These are phyloP conservation scores for Moricandia moricandioides DNA, from an alignment of 345 rosid species.

Conservation along the genomic window DNA sequence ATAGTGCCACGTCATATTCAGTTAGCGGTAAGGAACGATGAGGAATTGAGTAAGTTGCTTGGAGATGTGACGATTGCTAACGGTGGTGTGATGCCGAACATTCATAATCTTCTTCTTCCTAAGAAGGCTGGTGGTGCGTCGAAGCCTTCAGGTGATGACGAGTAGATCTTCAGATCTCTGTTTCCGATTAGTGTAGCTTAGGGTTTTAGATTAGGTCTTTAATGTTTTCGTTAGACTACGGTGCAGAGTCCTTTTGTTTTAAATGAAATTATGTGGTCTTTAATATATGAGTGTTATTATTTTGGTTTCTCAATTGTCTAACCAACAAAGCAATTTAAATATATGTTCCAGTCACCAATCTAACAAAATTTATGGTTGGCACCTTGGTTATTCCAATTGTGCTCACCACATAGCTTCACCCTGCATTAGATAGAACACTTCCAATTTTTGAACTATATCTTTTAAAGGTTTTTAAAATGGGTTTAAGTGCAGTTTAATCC, in stretches of 20 bases:
- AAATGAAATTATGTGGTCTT: not conserved
- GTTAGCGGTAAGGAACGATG: slow-evolving; percentile 79
- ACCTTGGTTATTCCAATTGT: too few relatives aligned
- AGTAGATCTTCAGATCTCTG: slow-evolving; percentile 17
- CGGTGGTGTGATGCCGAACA: slow-evolving; percentile 96
- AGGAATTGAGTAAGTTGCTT: slow-evolving; percentile 82
- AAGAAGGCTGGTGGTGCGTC: slow-evolving; percentile 66
- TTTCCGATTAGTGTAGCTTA: not conserved
- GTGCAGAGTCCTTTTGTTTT: not conserved
- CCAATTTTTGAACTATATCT: too few relatives aligned
- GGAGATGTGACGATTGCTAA: slow-evolving; percentile 92
- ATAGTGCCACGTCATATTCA: slow-evolving; percentile 90
- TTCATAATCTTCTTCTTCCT: slow-evolving; percentile 84
- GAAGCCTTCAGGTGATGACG: slow-evolving; percentile 55
- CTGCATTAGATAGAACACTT: too few relatives aligned
- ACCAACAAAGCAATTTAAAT: too few relatives aligned
- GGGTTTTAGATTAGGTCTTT: not conserved
- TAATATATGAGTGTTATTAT: not conserved
- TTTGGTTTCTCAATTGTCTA: too few relatives aligned
- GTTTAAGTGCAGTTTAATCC: too few relatives aligned
- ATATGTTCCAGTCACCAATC: too few relatives aligned
- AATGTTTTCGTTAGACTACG: not conserved
- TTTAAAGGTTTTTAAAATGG: too few relatives aligned
- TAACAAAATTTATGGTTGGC: too few relatives aligned
- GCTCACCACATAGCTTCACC: too few relatives aligned